phyloP scores from a whole-genome alignment of 2,329 filamentous ascomycete genomes.

The Ilyonectria mors-panacis region DNA sequence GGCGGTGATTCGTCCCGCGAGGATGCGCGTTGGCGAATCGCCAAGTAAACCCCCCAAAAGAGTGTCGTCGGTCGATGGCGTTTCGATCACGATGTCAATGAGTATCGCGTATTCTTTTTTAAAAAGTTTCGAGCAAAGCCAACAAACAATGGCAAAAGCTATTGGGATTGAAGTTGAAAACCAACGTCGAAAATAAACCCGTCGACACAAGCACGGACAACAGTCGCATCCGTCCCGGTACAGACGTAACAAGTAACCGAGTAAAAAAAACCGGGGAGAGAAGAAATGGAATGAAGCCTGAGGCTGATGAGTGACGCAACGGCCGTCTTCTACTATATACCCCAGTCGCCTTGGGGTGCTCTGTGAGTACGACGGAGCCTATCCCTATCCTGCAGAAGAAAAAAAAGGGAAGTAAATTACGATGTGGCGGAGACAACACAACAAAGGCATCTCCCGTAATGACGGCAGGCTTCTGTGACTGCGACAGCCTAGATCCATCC shows the following conservation, averaged over 20 bases:
- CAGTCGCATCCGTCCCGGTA: neutral
- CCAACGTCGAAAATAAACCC: neutral
- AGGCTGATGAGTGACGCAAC: constrained; percentile 5
- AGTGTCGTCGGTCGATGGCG: neutral
- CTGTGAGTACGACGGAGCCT: constrained; percentile 2
- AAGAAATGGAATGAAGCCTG: neutral
- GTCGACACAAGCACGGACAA: neutral
- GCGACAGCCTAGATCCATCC: neutral
- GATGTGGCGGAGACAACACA: constrained; percentile 7
- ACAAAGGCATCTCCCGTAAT: neutral
- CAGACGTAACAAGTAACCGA: constrained; percentile 3
- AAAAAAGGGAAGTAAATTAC: constrained; percentile 16
- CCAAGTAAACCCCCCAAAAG: neutral
- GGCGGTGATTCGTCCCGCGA: neutral
- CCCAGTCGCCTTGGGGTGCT: constrained; percentile 1
- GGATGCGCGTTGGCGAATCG: neutral
- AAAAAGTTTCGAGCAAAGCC: neutral
- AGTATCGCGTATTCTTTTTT: neutral
- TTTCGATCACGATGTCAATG: neutral
- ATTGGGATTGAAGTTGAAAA: neutral
- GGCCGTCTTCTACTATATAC: constrained; percentile 1
- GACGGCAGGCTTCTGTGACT: neutral
- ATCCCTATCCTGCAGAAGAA: neutral
- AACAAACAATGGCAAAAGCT: neutral
- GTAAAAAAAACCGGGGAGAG: neutral